Evolutionary conservation across 352 stramenopile genomes (phyloP), one percentile per base, ranked within the genome.

Genomic region (Globisporangium nodosum): DNA sequence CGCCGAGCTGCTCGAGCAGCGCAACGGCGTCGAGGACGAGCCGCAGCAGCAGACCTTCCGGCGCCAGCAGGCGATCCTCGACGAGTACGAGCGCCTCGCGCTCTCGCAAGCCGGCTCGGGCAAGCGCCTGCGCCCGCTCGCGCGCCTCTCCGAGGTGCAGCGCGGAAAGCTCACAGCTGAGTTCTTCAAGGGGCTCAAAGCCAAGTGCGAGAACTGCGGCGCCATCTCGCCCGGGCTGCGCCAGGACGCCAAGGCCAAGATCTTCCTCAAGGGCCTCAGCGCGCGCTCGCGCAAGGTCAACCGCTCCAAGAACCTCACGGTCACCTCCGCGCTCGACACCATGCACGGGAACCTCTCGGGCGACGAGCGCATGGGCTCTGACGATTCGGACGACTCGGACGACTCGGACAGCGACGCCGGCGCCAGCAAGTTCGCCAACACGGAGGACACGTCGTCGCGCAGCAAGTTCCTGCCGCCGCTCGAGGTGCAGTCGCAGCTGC

Each of bases 191-290:
- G 72, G 72, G 18, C 94, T 97, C 63, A 96, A 90, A 51, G 81
- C 90, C 60, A 97, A 96, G 61, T 99, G 98, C 81, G 87, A 97
- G 49, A 98, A 99, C 79, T 99, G 98, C 65, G 88, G 87, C 40
- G 96, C 96, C 27, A 97, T 96, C 60, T 98, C 82, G 37, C 94
- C 96, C 5, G 91, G 84, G 46, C 68, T 99, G n/a, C 84, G 97
- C 49, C 97, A 99, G 70, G 97, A 99, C 76, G 88, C 92, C 16
- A 92, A 80, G 56, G 95, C 97, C 61, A 99, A 99, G 70, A 94
- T 99, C 58, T 99, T 99, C 74, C 81, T 97, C 33, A 97, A 94
- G 67, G 73, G 76, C 21, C 76, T 96, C 12, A 96, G 81, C 48
- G 71, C 78, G 27, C 82, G 83, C 27, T 86, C 82, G 57, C 80